These are phyloP conservation scores for Fraxinus ornus DNA, from an alignment of 305 asterid species.

Conservation along the genomic window DNA sequence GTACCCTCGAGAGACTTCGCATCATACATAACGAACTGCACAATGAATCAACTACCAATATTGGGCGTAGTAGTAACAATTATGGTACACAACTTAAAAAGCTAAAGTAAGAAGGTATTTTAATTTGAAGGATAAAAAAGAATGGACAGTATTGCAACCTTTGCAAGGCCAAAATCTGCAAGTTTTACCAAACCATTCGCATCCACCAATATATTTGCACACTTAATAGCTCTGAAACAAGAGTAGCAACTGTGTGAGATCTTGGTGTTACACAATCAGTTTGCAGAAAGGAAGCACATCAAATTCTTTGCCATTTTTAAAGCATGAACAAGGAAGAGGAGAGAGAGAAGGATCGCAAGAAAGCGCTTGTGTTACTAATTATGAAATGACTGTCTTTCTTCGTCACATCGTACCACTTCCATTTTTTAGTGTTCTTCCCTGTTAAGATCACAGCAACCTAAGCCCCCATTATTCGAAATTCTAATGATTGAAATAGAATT, in stretches of 20 bases:
- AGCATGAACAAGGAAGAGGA: neutral
- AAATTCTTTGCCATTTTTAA: neutral
- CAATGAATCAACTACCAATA: too few species aligned
- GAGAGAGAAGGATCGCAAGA: neutral
- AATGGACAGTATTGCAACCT: constrained; percentile 38
- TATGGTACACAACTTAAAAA: too few species aligned
- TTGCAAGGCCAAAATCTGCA: constrained; percentile 98
- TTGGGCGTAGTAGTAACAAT: too few species aligned
- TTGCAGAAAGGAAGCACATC: neutral
- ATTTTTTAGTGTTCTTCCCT: neutral
- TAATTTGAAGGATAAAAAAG: too few species aligned
- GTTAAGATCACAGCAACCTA: neutral
- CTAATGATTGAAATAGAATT: too few species aligned
- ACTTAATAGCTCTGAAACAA: constrained; percentile 73
- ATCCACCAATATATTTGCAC: constrained; percentile 93
- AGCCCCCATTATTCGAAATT: neutral
- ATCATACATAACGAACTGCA: too few species aligned
- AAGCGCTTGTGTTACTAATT: neutral
- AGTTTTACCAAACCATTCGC: constrained; percentile 86
- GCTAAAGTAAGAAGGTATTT: too few species aligned
- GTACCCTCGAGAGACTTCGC: constrained; percentile 49
- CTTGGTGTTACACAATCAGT: neutral
- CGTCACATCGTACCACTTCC: neutral
- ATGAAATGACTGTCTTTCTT: neutral
- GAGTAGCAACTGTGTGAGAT: neutral